Evolutionary conservation across 768 basidiomycete genomes (phyloP), one percentile per base, ranked within the genome.

Genomic region (Glaciozyma antarctica): DNA sequence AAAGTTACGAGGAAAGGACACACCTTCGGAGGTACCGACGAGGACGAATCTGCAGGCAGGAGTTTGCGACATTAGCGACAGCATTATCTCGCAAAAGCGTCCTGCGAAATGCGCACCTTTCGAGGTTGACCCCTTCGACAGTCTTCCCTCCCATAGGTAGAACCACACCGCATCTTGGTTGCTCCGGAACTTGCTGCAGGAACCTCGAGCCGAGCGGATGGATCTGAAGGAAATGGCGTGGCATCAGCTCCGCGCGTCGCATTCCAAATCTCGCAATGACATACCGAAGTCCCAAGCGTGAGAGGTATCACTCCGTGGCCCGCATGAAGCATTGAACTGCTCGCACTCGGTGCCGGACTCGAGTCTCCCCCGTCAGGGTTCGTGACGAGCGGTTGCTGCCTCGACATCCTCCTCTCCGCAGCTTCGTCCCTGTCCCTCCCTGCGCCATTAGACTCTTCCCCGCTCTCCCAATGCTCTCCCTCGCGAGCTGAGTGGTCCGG

Each of bases 191-290:
- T 19, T 56, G 63, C 10, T 45, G 16, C 13, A 47, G 52, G 61
- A 68, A 68, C 24, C 67, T 30, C n/a, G 34, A 47, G 3, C 67
- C 67, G 22, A 68, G 38, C 9, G 55, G 55, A 32, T 38, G 34
- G 17, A 56, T n/a, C 22, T n/a, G 13, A 5, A 51, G 9, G 24
- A 10, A 24, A 7, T 2, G 38, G 38, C 38, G 38, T 41, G 7
- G 38, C 8, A 41, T 41, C 38, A 41, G 38, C 38, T 41, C 38
- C 13, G 38, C 2, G 13, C 38, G 24, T 30, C 51, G 15, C n/a
- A n/a, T n/a, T n/a, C n/a, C n/a, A n/a, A 52, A 26, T 6, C 24
- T 12, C 51, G 24, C 30, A 21, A 17, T 26, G 5, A 52, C 51
- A 5, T 26, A 13, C 26, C 51, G 26, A 15, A 26, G 16, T 6